These are phyloP conservation scores for Cryphonectria naterciae DNA, from an alignment of 2,329 filamentous ascomycete species.

Conservation along the genomic window DNA sequence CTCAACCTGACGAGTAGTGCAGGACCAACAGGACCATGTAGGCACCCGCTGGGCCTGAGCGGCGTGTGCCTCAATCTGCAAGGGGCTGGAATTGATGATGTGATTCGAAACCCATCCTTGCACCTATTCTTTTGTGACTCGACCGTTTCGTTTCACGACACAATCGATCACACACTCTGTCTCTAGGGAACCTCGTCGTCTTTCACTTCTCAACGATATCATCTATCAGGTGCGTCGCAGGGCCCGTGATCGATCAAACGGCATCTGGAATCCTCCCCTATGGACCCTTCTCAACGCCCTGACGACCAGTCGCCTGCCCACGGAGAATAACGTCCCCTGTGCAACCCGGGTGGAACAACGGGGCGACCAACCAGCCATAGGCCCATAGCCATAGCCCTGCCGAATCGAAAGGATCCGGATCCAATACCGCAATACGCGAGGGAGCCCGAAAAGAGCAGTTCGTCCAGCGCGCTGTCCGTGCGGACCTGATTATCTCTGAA, in stretches of 20 bases:
- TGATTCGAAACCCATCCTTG: not conserved
- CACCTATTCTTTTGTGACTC: not conserved
- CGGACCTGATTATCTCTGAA: not conserved
- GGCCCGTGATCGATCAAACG: not conserved
- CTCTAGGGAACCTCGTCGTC: not conserved
- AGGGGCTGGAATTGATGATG: not conserved
- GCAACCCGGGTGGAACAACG: conserved; percentile 11
- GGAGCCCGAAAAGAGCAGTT: conserved; percentile 5
- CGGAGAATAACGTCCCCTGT: conserved; percentile 9
- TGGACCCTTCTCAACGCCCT: conserved; percentile 4
- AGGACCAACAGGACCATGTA: not conserved
- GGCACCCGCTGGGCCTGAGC: not conserved
- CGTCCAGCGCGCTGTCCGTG: conserved; percentile 6
- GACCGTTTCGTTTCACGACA: conserved; percentile 4
- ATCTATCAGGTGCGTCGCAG: not conserved
- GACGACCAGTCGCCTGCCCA: conserved; percentile 7
- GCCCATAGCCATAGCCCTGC: not conserved
- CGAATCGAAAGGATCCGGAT: conserved; percentile 1
- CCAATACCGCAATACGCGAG: conserved; percentile 1
- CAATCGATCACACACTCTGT: not conserved
- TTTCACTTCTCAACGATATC: not conserved
- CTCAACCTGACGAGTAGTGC: not conserved
- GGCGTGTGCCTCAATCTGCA: conserved; percentile 4
- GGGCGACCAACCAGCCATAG: conserved; percentile 14
- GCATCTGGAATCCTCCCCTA: not conserved